phyloP scores from a whole-genome alignment of 805 yeast genomes.

The Kregervanrija pseudodelftensis region DNA sequence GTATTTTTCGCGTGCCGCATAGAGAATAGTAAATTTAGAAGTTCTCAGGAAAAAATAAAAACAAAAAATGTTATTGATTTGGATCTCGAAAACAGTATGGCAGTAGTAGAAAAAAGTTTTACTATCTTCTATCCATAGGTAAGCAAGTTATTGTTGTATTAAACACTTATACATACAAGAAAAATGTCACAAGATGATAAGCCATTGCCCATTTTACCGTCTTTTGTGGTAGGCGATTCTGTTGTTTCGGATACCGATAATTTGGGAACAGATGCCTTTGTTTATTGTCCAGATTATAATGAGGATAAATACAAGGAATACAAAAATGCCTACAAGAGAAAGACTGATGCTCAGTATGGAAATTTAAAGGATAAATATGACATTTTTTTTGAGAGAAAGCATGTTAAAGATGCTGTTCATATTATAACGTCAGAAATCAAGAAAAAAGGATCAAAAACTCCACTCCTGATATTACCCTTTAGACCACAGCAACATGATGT shows the following conservation, averaged over 20 bases:
- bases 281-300: constrained; percentile 24
- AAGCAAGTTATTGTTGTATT: too few species aligned
- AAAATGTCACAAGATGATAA: too few species aligned
- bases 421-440: constrained; percentile 67
- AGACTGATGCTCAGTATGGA: constrained; percentile 23
- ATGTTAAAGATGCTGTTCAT: constrained; percentile 62
- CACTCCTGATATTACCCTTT: constrained; percentile 70
- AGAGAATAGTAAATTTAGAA: too few species aligned
- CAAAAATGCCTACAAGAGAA: constrained; percentile 21
- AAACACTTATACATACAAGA: too few species aligned
- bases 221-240: not conserved
- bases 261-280: constrained; percentile 18
- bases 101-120: too few species aligned
- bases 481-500: constrained; percentile 61
- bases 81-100: too few species aligned
- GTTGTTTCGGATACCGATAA: constrained; percentile 1
- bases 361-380: constrained; percentile 20
- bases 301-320: constrained; percentile 20
- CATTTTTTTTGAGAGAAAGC: constrained; percentile 51
- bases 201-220: too few species aligned
- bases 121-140: too few species aligned
- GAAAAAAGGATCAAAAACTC: constrained; percentile 60
- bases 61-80: too few species aligned
- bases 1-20: too few species aligned
- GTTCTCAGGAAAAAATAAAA: too few species aligned